phyloP scores from a whole-genome alignment of 345 rosid species.

The Turritis glabra region DNA sequence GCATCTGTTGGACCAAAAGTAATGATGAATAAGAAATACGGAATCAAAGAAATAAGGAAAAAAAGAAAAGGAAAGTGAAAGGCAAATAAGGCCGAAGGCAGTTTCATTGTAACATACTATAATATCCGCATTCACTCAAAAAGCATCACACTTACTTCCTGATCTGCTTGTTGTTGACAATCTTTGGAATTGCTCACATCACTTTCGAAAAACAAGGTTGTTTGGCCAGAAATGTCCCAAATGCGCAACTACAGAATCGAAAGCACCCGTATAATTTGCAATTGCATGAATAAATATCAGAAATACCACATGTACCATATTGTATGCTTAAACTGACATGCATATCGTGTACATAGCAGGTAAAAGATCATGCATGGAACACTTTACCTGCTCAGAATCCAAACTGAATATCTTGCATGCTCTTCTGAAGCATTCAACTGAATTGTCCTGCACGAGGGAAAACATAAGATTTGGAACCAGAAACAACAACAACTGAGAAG shows the following conservation, averaged over 20 bases:
- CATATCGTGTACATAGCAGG: constrained; percentile 13
- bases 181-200: constrained; percentile 62
- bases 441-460: constrained; percentile 65
- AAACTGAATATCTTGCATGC: constrained; percentile 90
- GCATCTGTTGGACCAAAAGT: constrained; percentile 52
- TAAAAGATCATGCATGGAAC: constrained; percentile 17
- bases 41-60: neutral
- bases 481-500: constrained; percentile 12
- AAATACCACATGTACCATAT: neutral
- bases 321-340: constrained; percentile 7
- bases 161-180: constrained; percentile 65
- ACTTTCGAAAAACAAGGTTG: constrained; percentile 53
- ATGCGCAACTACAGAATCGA: constrained; percentile 63
- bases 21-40: constrained; percentile 21
- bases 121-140: neutral
- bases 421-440: constrained; percentile 85
- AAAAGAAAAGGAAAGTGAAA: neutral
- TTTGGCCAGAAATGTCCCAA: constrained; percentile 95
- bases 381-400: constrained; percentile 77
- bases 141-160: constrained; percentile 60
- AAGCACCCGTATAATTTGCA: neutral
- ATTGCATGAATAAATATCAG: constrained; percentile 37
- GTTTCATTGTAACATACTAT: constrained; percentile 5
- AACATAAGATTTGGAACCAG: constrained; percentile 19
- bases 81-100: neutral